These are phyloP conservation scores for Saccharomycopsis hybrid DNA, from an alignment of 1,139 yeast genomes.

Conservation along the genomic window DNA sequence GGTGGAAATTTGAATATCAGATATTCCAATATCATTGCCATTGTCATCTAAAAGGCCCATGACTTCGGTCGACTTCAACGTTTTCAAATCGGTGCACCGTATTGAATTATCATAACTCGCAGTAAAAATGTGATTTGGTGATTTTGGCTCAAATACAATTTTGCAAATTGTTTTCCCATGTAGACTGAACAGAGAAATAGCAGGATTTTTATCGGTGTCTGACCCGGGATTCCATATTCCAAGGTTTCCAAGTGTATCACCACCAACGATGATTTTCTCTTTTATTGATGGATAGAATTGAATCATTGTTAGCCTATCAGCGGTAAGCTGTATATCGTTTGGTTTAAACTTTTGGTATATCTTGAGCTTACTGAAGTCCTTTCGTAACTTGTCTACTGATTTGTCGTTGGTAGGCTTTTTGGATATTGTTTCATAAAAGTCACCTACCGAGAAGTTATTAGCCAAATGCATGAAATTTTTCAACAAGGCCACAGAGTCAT, in stretches of 20 bases:
- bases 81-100: slow-evolving; percentile 60
- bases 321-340: slow-evolving; percentile 63
- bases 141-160: slow-evolving; percentile 45
- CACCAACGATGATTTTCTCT: slow-evolving; percentile 67
- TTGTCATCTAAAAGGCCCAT: slow-evolving; percentile 47
- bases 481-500: slow-evolving; percentile 26
- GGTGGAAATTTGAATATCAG: slow-evolving; percentile 30
- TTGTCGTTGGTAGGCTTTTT: slow-evolving; percentile 30
- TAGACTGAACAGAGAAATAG: slow-evolving; percentile 58
- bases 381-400: slow-evolving; percentile 40
- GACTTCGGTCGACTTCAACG: slow-evolving; percentile 53
- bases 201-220: slow-evolving; percentile 41
- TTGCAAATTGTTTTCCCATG: slow-evolving; percentile 73
- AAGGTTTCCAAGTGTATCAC: slow-evolving; percentile 77
- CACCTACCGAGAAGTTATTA: slow-evolving; percentile 71
- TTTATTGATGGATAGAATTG: slow-evolving; percentile 67
- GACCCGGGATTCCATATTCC: slow-evolving; percentile 87
- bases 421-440: slow-evolving; percentile 53
- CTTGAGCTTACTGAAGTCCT: slow-evolving; percentile 44
- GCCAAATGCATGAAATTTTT: slow-evolving; percentile 34
- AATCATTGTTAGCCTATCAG: slow-evolving; percentile 67
- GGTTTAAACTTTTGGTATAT: slow-evolving; percentile 58
- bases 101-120: slow-evolving; percentile 86
- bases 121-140: slow-evolving; percentile 53
- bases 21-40: slow-evolving; percentile 45